Percentiles rank a stretch among this genome's conserved stretches.
phyloP scores from a whole-genome alignment of 2,329 filamentous ascomycete species.

The Periconia sp. region DNA sequence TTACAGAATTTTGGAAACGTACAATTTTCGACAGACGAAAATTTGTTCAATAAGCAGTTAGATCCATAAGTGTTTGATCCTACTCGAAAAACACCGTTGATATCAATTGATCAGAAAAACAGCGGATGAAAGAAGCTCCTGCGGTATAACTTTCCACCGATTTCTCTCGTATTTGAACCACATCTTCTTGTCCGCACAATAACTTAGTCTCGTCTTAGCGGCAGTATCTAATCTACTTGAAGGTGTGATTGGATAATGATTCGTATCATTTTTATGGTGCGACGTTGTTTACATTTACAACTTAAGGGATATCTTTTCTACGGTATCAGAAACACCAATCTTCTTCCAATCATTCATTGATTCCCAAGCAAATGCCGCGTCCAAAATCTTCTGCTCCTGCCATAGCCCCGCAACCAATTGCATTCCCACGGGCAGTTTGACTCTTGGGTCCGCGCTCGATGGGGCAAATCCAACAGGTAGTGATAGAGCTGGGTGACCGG shows the following conservation, averaged over 20 bases:
- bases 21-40: no score
- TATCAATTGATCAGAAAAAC: no score
- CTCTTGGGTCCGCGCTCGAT: conserved; percentile 17
- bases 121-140: no score
- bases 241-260: neutral
- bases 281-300: conserved; percentile 3
- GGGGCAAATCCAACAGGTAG: conserved; percentile 30
- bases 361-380: conserved; percentile 33
- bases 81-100: no score
- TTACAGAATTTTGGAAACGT: no score
- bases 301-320: conserved; percentile 14
- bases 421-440: conserved; percentile 43
- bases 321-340: neutral
- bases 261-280: neutral
- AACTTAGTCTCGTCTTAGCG: no score
- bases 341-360: conserved; percentile 27
- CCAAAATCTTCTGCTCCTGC: conserved; percentile 38
- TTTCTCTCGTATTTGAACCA: no score
- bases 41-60: no score
- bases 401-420: conserved; percentile 43
- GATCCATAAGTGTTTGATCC: no score
- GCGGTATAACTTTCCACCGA: neutral
- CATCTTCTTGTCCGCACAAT: no score
- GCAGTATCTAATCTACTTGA: no score
- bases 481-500: conserved; percentile 33